Evolutionary conservation across 2,329 filamentous ascomycete species (phyloP).

Genomic region (Penicillium sp.): DNA sequence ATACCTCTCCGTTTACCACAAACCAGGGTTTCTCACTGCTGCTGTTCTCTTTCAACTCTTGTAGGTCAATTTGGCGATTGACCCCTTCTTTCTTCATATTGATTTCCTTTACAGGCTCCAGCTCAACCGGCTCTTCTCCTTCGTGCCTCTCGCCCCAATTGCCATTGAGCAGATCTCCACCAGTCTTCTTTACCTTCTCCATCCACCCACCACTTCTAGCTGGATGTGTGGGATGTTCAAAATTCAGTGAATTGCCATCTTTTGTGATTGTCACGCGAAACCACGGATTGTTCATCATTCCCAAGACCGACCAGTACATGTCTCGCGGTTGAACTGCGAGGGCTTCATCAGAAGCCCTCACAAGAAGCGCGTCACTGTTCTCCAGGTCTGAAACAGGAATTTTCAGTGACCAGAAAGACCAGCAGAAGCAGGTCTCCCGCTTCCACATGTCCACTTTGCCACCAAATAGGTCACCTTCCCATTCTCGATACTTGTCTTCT

Average conservation of each 20-base stretch:
- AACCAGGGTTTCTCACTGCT: slow-evolving; percentile 77
- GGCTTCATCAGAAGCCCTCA: slow-evolving; percentile 87
- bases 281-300: slow-evolving; percentile 99
- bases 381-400: slow-evolving; percentile 66
- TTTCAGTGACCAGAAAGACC: slow-evolving; percentile 86
- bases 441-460: slow-evolving; percentile 79
- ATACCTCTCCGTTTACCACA: slow-evolving; percentile 84
- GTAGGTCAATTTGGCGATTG: slow-evolving; percentile 66
- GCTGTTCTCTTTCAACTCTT: slow-evolving; percentile 73
- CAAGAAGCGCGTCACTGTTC: slow-evolving; percentile 71
- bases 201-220: slow-evolving; percentile 86
- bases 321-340: slow-evolving; percentile 86
- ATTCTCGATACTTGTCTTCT: slow-evolving; percentile 79
- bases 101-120: slow-evolving; percentile 66
- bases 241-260: slow-evolving; percentile 67
- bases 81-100: slow-evolving; percentile 75
- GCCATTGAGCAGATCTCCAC: slow-evolving; percentile 78
- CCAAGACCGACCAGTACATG: slow-evolving; percentile 94
- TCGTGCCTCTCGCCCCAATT: slow-evolving; percentile 78
- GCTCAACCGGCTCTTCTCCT: slow-evolving; percentile 48
- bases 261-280: slow-evolving; percentile 78
- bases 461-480: slow-evolving; percentile 69
- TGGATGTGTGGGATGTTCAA: slow-evolving; percentile 88
- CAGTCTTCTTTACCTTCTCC: slow-evolving; percentile 82
- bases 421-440: slow-evolving; percentile 83